These are phyloP conservation scores for Quercus cerris DNA, from an alignment of 306 rosid genomes.

Conservation along the genomic window DNA sequence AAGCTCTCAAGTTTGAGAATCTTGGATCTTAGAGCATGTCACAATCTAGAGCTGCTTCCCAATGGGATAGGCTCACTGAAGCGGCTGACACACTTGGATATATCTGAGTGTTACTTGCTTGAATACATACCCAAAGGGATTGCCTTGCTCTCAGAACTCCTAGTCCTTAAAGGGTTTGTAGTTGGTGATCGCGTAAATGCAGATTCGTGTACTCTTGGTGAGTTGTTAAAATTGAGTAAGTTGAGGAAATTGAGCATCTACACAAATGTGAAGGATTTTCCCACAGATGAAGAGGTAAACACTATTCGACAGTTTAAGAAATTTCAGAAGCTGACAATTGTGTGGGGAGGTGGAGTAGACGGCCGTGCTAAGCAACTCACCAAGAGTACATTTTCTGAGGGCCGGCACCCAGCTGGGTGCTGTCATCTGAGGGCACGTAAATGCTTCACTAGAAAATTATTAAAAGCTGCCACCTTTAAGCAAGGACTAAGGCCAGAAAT, in stretches of 20 bases:
- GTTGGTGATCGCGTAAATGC: neutral
- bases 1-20: constrained; percentile 10
- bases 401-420: too few species aligned
- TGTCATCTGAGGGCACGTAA: too few species aligned
- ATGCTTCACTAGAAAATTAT: too few species aligned
- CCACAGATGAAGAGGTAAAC: neutral
- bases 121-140: constrained; percentile 28
- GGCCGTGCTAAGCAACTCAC: too few species aligned
- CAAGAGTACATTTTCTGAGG: too few species aligned
- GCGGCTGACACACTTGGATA: constrained; percentile 31
- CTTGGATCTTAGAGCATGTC: constrained; percentile 36
- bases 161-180: constrained; percentile 29
- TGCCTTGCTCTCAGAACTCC: constrained; percentile 3
- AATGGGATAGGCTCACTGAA: neutral
- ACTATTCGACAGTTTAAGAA: neutral
- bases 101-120: constrained; percentile 33
- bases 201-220: neutral
- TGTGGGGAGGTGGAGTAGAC: constrained; percentile 8
- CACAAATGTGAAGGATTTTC: neutral
- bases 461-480: too few species aligned
- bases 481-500: neutral
- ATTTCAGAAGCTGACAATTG: constrained; percentile 11
- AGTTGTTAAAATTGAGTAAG: neutral
- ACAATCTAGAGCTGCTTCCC: constrained; percentile 31
- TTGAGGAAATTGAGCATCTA: constrained; percentile 22